Conservation (phyloP, 2,329 filamentous ascomycete genomes). For the Microthyrium microscopicum region DNA sequence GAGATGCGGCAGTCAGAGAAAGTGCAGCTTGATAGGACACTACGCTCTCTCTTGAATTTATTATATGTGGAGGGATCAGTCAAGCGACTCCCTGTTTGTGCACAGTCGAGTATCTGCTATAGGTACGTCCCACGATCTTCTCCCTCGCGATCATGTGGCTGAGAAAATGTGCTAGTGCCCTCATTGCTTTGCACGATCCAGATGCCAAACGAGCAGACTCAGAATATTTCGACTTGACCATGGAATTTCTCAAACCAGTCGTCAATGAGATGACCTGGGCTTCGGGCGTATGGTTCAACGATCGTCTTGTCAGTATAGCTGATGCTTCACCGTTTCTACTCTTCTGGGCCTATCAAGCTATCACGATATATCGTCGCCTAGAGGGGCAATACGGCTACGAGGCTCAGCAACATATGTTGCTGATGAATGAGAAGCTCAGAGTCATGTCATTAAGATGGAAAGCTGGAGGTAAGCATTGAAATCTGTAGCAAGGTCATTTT, state of each 20-base stretch:
- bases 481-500: background rate
- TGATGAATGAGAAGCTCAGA: constrained; percentile 1
- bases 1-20: background rate
- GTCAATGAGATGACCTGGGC: background rate
- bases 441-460: background rate
- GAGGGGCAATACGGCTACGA: background rate
- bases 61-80: background rate
- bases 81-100: background rate
- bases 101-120: background rate
- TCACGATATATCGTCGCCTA: constrained; percentile 1
- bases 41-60: constrained; percentile 1
- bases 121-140: background rate
- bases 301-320: background rate
- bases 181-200: background rate
- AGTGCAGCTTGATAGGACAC: constrained; percentile 2
- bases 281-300: background rate
- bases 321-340: background rate
- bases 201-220: background rate
- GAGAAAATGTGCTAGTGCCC: background rate
- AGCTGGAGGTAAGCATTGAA: background rate
- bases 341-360: constrained; percentile 1
- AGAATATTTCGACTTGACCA: background rate
- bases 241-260: background rate
- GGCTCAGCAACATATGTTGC: background rate
- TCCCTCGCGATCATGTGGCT: background rate